Percentiles rank a stretch among this genome's conserved stretches.
Evolutionary conservation across 768 basidiomycete species (phyloP).

Genomic region (Dentipellis sp.): DNA sequence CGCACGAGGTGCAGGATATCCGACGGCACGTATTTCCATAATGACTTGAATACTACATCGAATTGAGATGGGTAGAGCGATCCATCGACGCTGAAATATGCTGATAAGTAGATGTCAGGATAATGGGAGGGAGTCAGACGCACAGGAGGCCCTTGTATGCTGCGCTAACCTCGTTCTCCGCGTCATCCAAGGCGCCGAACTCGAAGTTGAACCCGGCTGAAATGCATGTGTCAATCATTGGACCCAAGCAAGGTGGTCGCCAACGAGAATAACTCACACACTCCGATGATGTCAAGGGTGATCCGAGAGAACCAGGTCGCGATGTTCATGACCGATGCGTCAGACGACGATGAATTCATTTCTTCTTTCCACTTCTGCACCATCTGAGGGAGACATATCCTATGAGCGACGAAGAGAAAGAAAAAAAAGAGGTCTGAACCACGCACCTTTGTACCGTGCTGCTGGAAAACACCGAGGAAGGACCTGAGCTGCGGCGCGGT

Average conservation of each 20-base stretch:
- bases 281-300: slow-evolving; percentile 20
- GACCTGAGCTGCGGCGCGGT: slow-evolving; percentile 17
- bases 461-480: slow-evolving; percentile 18
- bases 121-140: background rate
- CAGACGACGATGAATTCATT: slow-evolving; percentile 1
- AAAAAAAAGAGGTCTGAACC: background rate
- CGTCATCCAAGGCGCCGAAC: slow-evolving; percentile 16
- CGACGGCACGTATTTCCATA: slow-evolving; percentile 15
- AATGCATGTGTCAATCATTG: background rate
- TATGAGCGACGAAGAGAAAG: slow-evolving; percentile 7
- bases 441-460: slow-evolving; percentile 3
- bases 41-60: slow-evolving; percentile 8
- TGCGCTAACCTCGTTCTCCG: slow-evolving; percentile 11
- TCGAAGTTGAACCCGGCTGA: slow-evolving; percentile 18
- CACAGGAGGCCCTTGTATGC: slow-evolving; percentile 19
- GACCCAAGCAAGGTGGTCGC: background rate
- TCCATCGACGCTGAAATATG: slow-evolving; percentile 1
- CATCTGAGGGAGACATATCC: slow-evolving; percentile 17
- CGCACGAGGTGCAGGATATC: slow-evolving; percentile 2
- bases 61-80: slow-evolving; percentile 4
- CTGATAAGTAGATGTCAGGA: background rate
- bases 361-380: slow-evolving; percentile 19
- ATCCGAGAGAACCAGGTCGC: slow-evolving; percentile 14
- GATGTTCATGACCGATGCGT: slow-evolving; percentile 9
- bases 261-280: slow-evolving; percentile 9